Evolutionary conservation across 106 monocot species (phyloP).

Genomic region (Dioscorea alata): DNA sequence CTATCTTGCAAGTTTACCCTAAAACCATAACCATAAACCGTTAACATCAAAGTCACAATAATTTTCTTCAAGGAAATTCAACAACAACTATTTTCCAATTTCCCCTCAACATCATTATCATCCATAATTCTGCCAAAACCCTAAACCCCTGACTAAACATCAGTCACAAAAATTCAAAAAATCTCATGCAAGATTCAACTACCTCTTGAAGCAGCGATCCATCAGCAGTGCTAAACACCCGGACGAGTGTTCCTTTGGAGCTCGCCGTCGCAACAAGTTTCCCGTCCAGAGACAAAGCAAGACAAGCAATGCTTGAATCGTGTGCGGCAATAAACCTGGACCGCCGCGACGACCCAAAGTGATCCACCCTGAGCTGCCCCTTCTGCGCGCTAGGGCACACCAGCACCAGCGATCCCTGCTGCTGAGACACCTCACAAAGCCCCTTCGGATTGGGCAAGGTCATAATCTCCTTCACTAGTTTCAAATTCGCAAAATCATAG

Average conservation of each 20-base stretch:
- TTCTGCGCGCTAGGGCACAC: slow-evolving; percentile 96
- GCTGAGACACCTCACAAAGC: slow-evolving; percentile 83
- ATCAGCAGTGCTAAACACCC: slow-evolving; percentile 68
- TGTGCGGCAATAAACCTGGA: slow-evolving; percentile 92
- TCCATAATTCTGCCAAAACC: too few relatives aligned
- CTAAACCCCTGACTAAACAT: too few relatives aligned
- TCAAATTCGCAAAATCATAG: slow-evolving; percentile 89
- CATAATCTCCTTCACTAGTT: slow-evolving; percentile 87
- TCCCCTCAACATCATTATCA: too few relatives aligned
- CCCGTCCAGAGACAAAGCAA: slow-evolving; percentile 82
- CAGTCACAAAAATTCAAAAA: too few relatives aligned
- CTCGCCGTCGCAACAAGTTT: slow-evolving; percentile 79
- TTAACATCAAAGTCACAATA: too few relatives aligned
- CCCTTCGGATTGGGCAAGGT: slow-evolving; percentile 88
- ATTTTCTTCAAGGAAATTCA: too few relatives aligned
- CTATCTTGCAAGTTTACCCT: too few relatives aligned
- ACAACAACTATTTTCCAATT: too few relatives aligned
- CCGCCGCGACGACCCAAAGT: slow-evolving; percentile 46
- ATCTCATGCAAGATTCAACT: too few relatives aligned
- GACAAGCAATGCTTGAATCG: slow-evolving; percentile 77
- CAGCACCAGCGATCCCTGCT: slow-evolving; percentile 74
- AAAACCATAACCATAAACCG: too few relatives aligned
- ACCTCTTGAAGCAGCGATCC: slow-evolving; percentile 88
- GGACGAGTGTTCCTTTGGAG: slow-evolving; percentile 82
- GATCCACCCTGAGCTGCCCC: slow-evolving; percentile 90